These are phyloP conservation scores for Psidium guajava DNA, from an alignment of 345 rosid genomes.

Conservation along the genomic window DNA sequence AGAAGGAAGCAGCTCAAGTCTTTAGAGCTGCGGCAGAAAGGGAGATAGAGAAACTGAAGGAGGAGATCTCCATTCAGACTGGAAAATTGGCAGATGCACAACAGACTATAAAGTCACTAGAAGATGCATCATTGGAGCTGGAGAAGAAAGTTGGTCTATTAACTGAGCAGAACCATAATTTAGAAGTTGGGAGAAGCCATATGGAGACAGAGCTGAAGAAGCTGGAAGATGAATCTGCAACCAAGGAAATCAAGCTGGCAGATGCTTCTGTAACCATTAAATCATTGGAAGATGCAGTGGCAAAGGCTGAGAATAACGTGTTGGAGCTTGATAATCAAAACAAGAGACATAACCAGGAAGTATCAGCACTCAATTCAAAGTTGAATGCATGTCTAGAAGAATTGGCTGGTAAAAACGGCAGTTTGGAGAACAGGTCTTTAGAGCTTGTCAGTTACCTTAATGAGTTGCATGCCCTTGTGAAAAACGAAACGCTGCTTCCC, in stretches of 20 bases:
- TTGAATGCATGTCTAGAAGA: constrained; percentile 71
- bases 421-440: constrained; percentile 33
- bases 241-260: constrained; percentile 32
- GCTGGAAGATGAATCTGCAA: constrained; percentile 46
- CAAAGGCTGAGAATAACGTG: constrained; percentile 36
- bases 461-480: constrained; percentile 41
- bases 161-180: constrained; percentile 35
- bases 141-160: constrained; percentile 37
- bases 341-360: constrained; percentile 45
- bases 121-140: constrained; percentile 41
- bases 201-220: constrained; percentile 49
- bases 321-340: constrained; percentile 51
- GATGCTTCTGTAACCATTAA: constrained; percentile 40
- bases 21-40: constrained; percentile 33
- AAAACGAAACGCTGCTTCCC: constrained; percentile 40
- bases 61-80: constrained; percentile 37
- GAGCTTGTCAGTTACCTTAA: constrained; percentile 43
- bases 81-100: constrained; percentile 47
- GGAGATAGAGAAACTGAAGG: constrained; percentile 45
- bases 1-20: constrained; percentile 61
- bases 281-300: constrained; percentile 48
- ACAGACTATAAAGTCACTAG: constrained; percentile 45
- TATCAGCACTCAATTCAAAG: constrained; percentile 49
- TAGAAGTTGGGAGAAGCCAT: constrained; percentile 19
- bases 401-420: constrained; percentile 56